phyloP scores from a whole-genome alignment of 1,284 basidiomycete species.

The Naganishia cerealis region DNA sequence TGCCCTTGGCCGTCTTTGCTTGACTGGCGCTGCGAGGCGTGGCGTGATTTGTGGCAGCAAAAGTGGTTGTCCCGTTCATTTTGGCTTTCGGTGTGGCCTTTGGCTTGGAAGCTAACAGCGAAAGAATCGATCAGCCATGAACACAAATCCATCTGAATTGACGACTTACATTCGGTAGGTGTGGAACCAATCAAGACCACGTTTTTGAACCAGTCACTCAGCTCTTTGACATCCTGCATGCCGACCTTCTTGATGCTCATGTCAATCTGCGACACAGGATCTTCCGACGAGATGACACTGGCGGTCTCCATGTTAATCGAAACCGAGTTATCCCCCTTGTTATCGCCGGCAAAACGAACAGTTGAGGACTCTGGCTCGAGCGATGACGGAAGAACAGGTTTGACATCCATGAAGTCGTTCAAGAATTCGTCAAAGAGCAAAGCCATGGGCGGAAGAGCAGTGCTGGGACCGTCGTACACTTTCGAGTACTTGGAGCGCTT shows the following conservation, averaged over 20 bases:
- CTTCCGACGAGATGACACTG: conserved; percentile 24
- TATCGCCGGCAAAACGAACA: conserved; percentile 18
- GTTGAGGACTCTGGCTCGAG: not conserved
- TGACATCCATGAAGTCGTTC: conserved; percentile 60
- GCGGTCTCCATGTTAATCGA: conserved; percentile 6
- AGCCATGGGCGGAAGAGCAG: conserved; percentile 75
- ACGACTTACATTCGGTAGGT: conserved; percentile 1
- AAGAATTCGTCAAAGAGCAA: conserved; percentile 73
- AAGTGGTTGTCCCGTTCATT: not conserved
- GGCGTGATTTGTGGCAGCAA: not conserved
- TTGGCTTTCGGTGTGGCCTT: conserved; percentile 12
- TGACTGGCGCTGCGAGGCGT: conserved; percentile 5
- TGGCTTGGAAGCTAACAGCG: not conserved
- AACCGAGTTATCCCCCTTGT: not conserved
- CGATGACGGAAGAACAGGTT: conserved; percentile 4
- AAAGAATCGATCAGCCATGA: not conserved
- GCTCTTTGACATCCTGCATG: conserved; percentile 24
- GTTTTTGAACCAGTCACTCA: conserved; percentile 25
- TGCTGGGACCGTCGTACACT: conserved; percentile 71
- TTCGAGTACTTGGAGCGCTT: conserved; percentile 41
- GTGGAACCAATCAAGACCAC: conserved; percentile 18
- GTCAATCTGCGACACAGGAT: conserved; percentile 8
- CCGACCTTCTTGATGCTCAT: conserved; percentile 25
- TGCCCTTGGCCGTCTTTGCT: conserved; percentile 13
- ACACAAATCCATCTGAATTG: not conserved